Percentiles rank a stretch among this genome's conserved stretches.
phyloP scores from a whole-genome alignment of 1,284 basidiomycete genomes.

The Pyrrhoderma noxium region DNA sequence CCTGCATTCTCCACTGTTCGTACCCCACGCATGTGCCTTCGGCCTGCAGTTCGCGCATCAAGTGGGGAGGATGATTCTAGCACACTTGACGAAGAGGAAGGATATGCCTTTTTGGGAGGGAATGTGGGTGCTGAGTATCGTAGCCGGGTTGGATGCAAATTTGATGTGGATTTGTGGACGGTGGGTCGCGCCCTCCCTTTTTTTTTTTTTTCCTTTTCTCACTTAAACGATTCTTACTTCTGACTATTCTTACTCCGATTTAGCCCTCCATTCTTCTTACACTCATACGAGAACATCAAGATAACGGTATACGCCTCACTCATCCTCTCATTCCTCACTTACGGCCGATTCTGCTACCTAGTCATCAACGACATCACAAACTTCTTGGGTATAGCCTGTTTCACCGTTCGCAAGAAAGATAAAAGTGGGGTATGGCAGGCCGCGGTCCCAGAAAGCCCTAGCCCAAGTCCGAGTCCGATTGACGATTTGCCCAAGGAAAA shows the following conservation, averaged over 20 bases:
- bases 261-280: constrained; percentile 58
- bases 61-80: constrained; percentile 89
- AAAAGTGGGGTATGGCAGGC: constrained; percentile 56
- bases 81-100: constrained; percentile 71
- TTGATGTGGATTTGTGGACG: constrained; percentile 56
- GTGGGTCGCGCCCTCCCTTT: constrained; percentile 35
- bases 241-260: no score
- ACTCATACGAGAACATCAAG: constrained; percentile 47
- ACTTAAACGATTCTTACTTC: neutral
- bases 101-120: constrained; percentile 83
- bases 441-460: neutral
- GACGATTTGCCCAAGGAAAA: neutral
- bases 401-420: constrained; percentile 81
- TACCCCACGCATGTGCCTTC: constrained; percentile 89
- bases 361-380: constrained; percentile 86
- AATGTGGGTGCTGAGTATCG: constrained; percentile 76
- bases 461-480: neutral
- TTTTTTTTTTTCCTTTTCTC: neutral
- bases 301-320: constrained; percentile 68
- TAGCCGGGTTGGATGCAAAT: constrained; percentile 82
- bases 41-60: constrained; percentile 81
- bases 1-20: constrained; percentile 51
- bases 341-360: constrained; percentile 71
- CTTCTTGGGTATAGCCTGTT: constrained; percentile 84
- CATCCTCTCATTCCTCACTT: constrained; percentile 57